A percentile compares a stretch with the other conserved stretches of the same genome.
Evolutionary conservation across 2,329 filamentous ascomycete species (phyloP).

Genomic region (Neofusicoccum kwambonambiense): DNA sequence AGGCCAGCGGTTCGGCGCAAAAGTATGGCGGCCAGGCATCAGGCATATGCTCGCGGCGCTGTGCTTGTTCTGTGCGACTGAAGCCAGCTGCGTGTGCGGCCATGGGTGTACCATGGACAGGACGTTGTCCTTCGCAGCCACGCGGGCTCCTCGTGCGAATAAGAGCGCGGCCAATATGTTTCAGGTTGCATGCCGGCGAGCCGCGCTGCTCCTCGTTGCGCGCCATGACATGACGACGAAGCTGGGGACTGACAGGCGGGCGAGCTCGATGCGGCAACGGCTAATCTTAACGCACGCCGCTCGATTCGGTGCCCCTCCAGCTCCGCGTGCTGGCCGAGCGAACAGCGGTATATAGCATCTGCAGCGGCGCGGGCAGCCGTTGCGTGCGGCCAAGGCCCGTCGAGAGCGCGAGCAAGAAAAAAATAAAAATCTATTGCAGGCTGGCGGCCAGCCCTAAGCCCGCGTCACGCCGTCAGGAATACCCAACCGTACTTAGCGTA

Average conservation of each 20-base stretch:
- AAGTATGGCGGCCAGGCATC: neutral
- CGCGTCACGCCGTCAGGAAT: neutral
- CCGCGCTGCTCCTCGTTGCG: neutral
- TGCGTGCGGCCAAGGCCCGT: neutral
- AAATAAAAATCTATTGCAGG: neutral
- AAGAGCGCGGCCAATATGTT: constrained; percentile 11
- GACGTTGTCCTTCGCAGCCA: constrained; percentile 14
- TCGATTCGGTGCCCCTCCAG: neutral
- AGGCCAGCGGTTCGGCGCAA: neutral
- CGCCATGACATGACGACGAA: constrained; percentile 8
- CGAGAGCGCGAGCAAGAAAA: neutral
- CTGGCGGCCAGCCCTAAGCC: neutral
- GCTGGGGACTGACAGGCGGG: neutral
- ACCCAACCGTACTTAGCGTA: neutral
- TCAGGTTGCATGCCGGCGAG: constrained; percentile 10
- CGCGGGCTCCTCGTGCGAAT: constrained; percentile 17
- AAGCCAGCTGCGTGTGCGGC: constrained; percentile 8
- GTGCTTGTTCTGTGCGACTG: neutral
- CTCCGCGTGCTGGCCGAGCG: too few relatives aligned
- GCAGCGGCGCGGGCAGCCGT: neutral
- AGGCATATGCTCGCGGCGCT: neutral
- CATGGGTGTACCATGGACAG: constrained; percentile 6
- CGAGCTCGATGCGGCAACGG: neutral
- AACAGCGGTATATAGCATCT: too few relatives aligned
- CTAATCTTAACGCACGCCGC: neutral